Evolutionary conservation across 352 stramenopile species (phyloP).

Genomic region (Phytophthora syringae): DNA sequence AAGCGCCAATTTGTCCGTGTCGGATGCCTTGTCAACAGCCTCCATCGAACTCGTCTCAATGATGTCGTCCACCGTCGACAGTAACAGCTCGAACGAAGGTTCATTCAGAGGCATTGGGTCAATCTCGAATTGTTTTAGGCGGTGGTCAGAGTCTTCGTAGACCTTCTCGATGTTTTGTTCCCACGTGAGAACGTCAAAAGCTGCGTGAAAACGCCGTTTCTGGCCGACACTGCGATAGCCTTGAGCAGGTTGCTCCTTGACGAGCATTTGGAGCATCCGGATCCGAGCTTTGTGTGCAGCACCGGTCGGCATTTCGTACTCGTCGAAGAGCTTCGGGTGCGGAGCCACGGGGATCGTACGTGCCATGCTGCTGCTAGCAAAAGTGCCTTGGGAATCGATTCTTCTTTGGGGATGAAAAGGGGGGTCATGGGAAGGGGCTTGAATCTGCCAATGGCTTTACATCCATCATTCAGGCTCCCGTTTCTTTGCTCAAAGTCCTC

Average conservation of each 20-base stretch:
- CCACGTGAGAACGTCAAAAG: slow-evolving; percentile 21
- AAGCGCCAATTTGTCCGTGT: slow-evolving; percentile 13
- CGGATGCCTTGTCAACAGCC: neutral
- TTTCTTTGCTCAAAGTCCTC: too few relatives aligned
- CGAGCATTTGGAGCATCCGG: slow-evolving; percentile 9
- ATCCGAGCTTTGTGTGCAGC: slow-evolving; percentile 21
- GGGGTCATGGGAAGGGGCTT: neutral
- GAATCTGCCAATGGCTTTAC: too few relatives aligned
- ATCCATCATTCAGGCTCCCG: too few relatives aligned
- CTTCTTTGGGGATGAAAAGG: neutral
- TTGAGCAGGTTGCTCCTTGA: slow-evolving; percentile 13
- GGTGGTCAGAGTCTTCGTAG: slow-evolving; percentile 9
- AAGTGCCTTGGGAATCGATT: neutral
- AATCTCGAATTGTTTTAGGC: slow-evolving; percentile 16
- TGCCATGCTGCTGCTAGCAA: slow-evolving; percentile 12
- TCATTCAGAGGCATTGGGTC: slow-evolving; percentile 22
- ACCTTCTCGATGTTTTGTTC: slow-evolving; percentile 14
- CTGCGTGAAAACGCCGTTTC: slow-evolving; percentile 23
- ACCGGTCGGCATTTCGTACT: slow-evolving; percentile 19
- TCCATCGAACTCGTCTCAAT: slow-evolving; percentile 22
- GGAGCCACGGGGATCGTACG: slow-evolving; percentile 10
- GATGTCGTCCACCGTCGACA: slow-evolving; percentile 15
- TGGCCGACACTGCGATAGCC: neutral
- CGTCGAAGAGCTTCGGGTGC: slow-evolving; percentile 23
- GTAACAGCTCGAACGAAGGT: slow-evolving; percentile 7